Percentiles rank a stretch among this genome's conserved stretches.
Evolutionary conservation across 2,329 filamentous ascomycete genomes (phyloP).

Genomic region (Colletotrichum sp.): DNA sequence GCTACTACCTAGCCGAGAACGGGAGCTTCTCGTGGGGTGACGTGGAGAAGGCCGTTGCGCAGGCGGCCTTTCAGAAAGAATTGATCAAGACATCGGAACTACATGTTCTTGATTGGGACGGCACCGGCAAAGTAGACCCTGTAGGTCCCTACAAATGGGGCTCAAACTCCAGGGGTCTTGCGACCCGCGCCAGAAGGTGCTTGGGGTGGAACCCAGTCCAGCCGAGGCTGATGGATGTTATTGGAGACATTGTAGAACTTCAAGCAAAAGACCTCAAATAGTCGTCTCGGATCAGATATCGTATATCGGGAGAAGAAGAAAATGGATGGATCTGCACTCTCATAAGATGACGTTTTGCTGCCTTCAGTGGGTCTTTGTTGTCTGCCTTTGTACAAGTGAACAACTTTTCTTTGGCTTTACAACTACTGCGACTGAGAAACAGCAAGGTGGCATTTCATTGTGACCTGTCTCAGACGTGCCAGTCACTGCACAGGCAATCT

Average conservation of each 20-base stretch:
- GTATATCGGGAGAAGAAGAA: fast-evolving
- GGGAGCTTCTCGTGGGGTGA: neutral
- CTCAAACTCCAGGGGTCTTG: neutral
- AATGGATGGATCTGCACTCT: neutral
- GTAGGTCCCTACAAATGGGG: neutral
- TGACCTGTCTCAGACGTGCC: fast-evolving
- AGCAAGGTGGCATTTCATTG: neutral
- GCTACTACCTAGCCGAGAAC: neutral
- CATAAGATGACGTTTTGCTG: too few species aligned
- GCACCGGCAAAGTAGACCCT: fast-evolving
- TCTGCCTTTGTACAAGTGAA: neutral
- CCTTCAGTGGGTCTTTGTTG: neutral
- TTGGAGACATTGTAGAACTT: neutral
- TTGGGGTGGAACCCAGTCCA: neutral
- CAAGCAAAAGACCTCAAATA: neutral
- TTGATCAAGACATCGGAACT: neutral
- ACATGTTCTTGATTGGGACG: neutral
- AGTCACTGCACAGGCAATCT: neutral
- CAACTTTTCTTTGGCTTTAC: neutral
- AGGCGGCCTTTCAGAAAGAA: neutral
- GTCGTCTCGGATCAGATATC: fast-evolving
- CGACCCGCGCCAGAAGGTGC: neutral
- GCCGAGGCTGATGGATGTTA: neutral
- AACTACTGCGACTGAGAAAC: neutral
- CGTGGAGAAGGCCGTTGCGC: neutral